Evolutionary conservation across 2,329 filamentous ascomycete genomes (phyloP).

Genomic region (Xylaria sp.): DNA sequence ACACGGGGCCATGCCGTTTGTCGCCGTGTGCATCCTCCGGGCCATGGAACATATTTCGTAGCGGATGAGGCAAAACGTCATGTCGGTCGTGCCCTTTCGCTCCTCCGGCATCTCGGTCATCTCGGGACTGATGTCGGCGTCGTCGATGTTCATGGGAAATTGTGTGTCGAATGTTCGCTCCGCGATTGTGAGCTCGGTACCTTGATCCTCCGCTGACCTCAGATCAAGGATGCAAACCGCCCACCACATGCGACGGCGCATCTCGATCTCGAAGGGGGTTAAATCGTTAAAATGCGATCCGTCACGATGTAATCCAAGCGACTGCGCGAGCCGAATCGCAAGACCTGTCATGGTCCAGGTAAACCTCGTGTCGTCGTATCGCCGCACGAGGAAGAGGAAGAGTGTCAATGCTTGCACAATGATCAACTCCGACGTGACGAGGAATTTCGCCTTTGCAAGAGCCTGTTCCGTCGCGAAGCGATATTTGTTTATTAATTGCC

Average conservation of each 20-base stretch:
- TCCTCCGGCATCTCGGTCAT: constrained; percentile 50
- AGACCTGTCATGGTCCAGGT: constrained; percentile 68
- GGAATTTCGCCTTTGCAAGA: constrained; percentile 62
- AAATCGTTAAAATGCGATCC: constrained; percentile 54
- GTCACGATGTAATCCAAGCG: constrained; percentile 61
- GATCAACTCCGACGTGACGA: constrained; percentile 60
- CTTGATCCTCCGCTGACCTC: constrained; percentile 62
- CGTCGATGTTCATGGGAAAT: constrained; percentile 61
- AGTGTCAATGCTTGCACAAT: constrained; percentile 65
- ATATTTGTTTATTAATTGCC: constrained; percentile 48
- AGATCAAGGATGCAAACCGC: constrained; percentile 62
- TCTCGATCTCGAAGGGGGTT: constrained; percentile 63
- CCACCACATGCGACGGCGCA: constrained; percentile 66
- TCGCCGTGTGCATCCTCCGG: constrained; percentile 42
- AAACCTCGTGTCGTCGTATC: constrained; percentile 55
- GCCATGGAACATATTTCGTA: constrained; percentile 48
- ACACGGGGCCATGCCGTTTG: constrained; percentile 39
- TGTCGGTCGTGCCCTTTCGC: constrained; percentile 57
- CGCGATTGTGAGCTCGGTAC: constrained; percentile 52
- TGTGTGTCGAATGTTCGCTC: constrained; percentile 54
- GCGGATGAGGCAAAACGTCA: constrained; percentile 48
- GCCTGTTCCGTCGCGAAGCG: constrained; percentile 61
- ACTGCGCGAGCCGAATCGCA: constrained; percentile 58
- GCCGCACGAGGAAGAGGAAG: constrained; percentile 57
- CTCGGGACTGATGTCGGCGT: constrained; percentile 52